Percentiles rank a stretch among this genome's conserved stretches.
Conservation (phyloP, 306 rosid genomes). For the Alnus rubra region DNA sequence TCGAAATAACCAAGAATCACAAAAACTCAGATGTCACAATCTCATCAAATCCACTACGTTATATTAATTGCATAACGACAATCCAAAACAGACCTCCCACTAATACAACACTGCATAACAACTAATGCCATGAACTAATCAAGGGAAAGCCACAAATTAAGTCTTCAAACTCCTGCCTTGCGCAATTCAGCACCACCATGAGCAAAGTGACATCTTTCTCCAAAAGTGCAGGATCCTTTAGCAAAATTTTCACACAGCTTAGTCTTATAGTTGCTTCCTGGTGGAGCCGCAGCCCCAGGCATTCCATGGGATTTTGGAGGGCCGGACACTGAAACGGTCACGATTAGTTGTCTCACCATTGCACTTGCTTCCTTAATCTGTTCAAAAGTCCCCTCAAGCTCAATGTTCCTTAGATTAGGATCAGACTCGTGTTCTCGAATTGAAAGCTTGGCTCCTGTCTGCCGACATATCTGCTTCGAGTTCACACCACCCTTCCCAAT, state of each 20-base stretch:
- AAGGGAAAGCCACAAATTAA: not conserved
- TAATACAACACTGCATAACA: slow-evolving; percentile 30
- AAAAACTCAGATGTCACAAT: slow-evolving; percentile 36
- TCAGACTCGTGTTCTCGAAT: slow-evolving; percentile 89
- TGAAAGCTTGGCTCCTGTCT: slow-evolving; percentile 91
- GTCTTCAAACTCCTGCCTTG: slow-evolving; percentile 48
- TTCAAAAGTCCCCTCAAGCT: slow-evolving; percentile 90
- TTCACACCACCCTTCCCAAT: slow-evolving; percentile 97
- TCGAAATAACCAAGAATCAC: slow-evolving; percentile 26
- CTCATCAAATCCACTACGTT: slow-evolving; percentile 41
- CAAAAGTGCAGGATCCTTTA: slow-evolving; percentile 91
- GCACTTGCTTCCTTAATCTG: slow-evolving; percentile 87
- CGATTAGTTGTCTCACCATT: slow-evolving; percentile 77
- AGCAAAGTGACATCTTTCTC: slow-evolving; percentile 96
- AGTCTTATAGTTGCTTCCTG: slow-evolving; percentile 79
- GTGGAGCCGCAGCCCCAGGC: slow-evolving; percentile 47
- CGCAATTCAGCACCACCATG: slow-evolving; percentile 88
- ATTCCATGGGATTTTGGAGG: slow-evolving; percentile 53
- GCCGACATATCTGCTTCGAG: slow-evolving; percentile 95
- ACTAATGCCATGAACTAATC: slow-evolving; percentile 7
- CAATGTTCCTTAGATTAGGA: slow-evolving; percentile 78
- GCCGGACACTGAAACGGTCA: slow-evolving; percentile 56
- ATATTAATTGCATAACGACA: slow-evolving; percentile 42
- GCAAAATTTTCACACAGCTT: slow-evolving; percentile 88
- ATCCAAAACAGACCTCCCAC: slow-evolving; percentile 26